A percentile compares a stretch with the other conserved stretches of the same genome.
phyloP scores from a whole-genome alignment of 2,329 filamentous ascomycete genomes.

The Domatiomyces catenatus region DNA sequence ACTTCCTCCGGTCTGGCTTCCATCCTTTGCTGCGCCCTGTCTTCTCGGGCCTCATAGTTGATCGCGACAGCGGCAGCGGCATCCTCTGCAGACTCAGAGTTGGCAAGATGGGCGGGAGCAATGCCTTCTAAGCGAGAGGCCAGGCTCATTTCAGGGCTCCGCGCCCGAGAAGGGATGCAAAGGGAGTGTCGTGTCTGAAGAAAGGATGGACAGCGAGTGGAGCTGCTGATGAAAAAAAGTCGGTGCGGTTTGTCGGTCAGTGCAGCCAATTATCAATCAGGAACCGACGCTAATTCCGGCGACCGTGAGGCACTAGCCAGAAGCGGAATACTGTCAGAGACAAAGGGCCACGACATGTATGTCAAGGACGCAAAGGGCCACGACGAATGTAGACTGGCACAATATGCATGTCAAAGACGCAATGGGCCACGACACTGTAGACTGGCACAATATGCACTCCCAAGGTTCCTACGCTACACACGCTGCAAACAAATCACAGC shows the following conservation, averaged over 20 bases:
- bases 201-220: not conserved
- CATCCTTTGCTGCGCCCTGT: conserved; percentile 14
- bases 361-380: too few species aligned
- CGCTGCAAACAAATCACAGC: conserved; percentile 40
- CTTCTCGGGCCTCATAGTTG: conserved; percentile 15
- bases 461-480: not conserved
- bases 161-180: conserved; percentile 6
- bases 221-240: not conserved
- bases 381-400: too few species aligned
- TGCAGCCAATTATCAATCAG: too few species aligned
- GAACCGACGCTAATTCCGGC: too few species aligned
- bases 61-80: not conserved
- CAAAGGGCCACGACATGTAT: too few species aligned
- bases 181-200: not conserved
- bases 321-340: too few species aligned
- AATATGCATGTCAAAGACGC: too few species aligned
- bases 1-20: conserved; percentile 15
- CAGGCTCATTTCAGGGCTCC: conserved; percentile 39
- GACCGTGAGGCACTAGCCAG: too few species aligned
- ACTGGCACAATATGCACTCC: not conserved
- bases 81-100: conserved; percentile 16
- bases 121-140: conserved; percentile 34
- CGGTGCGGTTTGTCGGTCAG: too few species aligned
- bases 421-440: too few species aligned
- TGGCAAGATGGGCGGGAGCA: conserved; percentile 20